These are phyloP conservation scores for Mycena capillaripes DNA, from an alignment of 768 basidiomycete species.

Conservation along the genomic window DNA sequence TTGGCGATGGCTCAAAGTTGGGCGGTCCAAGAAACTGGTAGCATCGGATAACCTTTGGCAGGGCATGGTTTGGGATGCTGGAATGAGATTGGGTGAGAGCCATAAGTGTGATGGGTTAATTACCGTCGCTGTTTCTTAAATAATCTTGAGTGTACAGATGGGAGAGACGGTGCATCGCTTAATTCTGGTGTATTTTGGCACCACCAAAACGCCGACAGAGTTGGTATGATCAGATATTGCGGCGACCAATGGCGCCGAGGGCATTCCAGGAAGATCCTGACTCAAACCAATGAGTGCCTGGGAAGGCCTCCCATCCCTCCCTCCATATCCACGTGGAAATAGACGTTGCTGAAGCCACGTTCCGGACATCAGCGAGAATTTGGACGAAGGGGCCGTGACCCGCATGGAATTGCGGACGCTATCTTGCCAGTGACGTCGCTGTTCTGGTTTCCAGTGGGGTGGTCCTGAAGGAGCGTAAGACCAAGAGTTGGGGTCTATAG, in stretches of 20 bases:
- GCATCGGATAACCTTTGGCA: constrained; percentile 7
- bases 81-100: background rate
- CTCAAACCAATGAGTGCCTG: constrained; percentile 21
- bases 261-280: constrained; percentile 4
- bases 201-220: constrained; percentile 7
- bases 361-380: constrained; percentile 21
- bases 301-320: background rate
- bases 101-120: background rate
- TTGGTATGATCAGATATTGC: constrained; percentile 15
- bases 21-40: constrained; percentile 14
- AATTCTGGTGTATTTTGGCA: background rate
- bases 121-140: background rate
- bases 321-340: constrained; percentile 29
- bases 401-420: constrained; percentile 8
- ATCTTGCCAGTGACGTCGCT: constrained; percentile 11
- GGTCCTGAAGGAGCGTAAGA: background rate
- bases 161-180: background rate
- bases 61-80: background rate
- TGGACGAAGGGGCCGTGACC: background rate
- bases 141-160: background rate
- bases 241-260: constrained; percentile 20
- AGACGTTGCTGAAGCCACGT: background rate
- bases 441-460: background rate
- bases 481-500: background rate
- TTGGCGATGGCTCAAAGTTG: background rate